Conservation (phyloP, 1,284 basidiomycete genomes). For the Entoloma clypeatum region DNA sequence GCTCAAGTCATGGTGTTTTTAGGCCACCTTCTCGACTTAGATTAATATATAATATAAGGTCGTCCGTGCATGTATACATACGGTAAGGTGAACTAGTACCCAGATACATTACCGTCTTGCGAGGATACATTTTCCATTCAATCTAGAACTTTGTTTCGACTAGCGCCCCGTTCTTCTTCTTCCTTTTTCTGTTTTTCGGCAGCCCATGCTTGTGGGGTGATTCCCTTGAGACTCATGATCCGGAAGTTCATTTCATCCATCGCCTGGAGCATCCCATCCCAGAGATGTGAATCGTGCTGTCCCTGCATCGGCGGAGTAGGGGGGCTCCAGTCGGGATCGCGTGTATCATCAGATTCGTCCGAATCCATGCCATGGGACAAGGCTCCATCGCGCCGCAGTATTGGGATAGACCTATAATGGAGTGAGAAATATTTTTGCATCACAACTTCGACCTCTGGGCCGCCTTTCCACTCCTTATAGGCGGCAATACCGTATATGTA, state of each 20-base stretch:
- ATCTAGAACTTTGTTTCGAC: slow-evolving; percentile 1
- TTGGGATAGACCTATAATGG: slow-evolving; percentile 11
- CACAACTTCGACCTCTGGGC: slow-evolving; percentile 9
- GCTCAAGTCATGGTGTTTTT: too few relatives aligned
- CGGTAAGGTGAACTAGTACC: too few relatives aligned
- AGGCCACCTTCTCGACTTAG: too few relatives aligned
- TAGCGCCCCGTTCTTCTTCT: slow-evolving; percentile 8
- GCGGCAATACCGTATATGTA: slow-evolving; percentile 19
- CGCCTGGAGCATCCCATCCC: neutral
- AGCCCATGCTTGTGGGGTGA: slow-evolving; percentile 11
- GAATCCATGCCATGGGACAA: slow-evolving; percentile 1
- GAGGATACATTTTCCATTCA: too few relatives aligned
- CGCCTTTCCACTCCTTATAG: slow-evolving; percentile 12
- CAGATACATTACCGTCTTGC: too few relatives aligned
- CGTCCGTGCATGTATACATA: too few relatives aligned
- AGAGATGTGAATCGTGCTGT: slow-evolving; percentile 3
- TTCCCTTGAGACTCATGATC: slow-evolving; percentile 15
- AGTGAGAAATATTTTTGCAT: slow-evolving; percentile 7
- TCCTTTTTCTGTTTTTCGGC: slow-evolving; percentile 12
- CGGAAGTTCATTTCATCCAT: slow-evolving; percentile 4
- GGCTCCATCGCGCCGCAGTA: slow-evolving; percentile 1
- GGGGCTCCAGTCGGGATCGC: slow-evolving; percentile 4
- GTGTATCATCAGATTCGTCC: slow-evolving; percentile 4
- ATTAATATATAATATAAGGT: too few relatives aligned
- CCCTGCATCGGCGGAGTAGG: slow-evolving; percentile 3